Percentiles rank a stretch among this genome's conserved stretches.
Evolutionary conservation across 192 early-diverging fungal genomes (phyloP).

Genomic region (Mortierella hygrophila): DNA sequence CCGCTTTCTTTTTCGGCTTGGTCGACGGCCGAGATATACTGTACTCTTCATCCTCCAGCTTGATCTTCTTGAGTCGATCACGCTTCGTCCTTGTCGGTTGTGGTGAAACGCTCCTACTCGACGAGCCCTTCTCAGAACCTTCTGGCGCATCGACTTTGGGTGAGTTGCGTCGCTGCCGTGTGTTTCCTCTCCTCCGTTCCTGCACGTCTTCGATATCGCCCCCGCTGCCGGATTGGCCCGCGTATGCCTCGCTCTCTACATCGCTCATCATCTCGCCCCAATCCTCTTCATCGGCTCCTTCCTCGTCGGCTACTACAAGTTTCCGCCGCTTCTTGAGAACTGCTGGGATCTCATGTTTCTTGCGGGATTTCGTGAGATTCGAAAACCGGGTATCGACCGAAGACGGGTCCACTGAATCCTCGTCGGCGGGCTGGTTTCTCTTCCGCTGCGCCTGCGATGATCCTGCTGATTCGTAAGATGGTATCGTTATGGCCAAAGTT

Average conservation of each 20-base stretch:
- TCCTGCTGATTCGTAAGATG: not conserved
- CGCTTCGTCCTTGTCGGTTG: not conserved
- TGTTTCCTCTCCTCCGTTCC: not conserved
- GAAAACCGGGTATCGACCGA: not conserved
- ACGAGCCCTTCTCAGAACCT: not conserved
- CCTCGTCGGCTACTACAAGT: not conserved
- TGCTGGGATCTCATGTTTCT: not conserved
- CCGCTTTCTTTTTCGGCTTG: not conserved
- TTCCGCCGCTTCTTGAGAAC: conserved; percentile 31
- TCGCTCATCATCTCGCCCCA: not conserved
- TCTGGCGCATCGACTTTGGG: not conserved
- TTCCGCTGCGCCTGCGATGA: conserved; percentile 11
- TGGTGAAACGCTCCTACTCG: not conserved
- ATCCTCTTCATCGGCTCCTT: not conserved
- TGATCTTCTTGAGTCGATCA: not conserved
- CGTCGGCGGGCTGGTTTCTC: not conserved
- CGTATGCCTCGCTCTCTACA: conserved; percentile 1
- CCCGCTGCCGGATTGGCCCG: not conserved
- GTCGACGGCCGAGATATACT: not conserved
- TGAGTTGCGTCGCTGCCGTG: not conserved
- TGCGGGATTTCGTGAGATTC: not conserved
- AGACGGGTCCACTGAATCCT: not conserved
- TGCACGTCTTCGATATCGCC: not conserved
- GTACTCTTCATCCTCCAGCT: not conserved
- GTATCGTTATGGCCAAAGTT: not conserved